Evolutionary conservation across 345 rosid species (phyloP), one percentile per base, ranked within the genome.

Genomic region (Gossypioides kirkii): DNA sequence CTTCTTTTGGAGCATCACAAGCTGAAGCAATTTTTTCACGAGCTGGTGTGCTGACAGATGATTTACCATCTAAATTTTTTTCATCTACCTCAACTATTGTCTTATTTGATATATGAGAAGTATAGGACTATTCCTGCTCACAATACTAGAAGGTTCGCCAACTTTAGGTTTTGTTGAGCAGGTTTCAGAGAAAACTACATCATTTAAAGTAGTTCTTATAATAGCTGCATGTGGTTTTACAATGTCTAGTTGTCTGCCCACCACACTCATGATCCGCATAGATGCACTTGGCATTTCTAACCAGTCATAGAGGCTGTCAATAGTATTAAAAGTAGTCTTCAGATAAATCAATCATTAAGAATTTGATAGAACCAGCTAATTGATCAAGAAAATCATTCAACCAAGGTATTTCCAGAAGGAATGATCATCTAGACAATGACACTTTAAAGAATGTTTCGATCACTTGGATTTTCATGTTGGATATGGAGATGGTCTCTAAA

Each of bases 81-180:
- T 76, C 73, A 7, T 54, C 74, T 45, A 61, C 81, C 54, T 80
- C 86, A 28, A 52, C 70, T 43, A 76, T 17, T 0, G 22, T 62
- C 77, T 73, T 77, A 74, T 76, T 47, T 2, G 78, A 72, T 73
- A 74, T 45, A 74, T 80, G 71, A 69, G 75, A 41, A 56, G 68
- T 32, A 32, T 28, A 50, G 60, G 46, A 69, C 77, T 50, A 76
- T 77, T 80, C 76, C 69, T 66, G 65, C 17, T 62, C 67, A 84
- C 91, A 69, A 32, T 79, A 70, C 66, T 69, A 50, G 74, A 69
- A 53, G 71, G 22, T 38, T 86, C 88, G 42, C 80, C 79, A 60
- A 69, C 75, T 81, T 77, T 87, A 76, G 74, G 56, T 76, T 86
- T 89, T 49, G 87, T 72, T 42, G 84, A 80, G 77, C 85, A 79